phyloP scores from a whole-genome alignment of 2,329 filamentous ascomycete genomes.

The Pyricularia pennisetigena region DNA sequence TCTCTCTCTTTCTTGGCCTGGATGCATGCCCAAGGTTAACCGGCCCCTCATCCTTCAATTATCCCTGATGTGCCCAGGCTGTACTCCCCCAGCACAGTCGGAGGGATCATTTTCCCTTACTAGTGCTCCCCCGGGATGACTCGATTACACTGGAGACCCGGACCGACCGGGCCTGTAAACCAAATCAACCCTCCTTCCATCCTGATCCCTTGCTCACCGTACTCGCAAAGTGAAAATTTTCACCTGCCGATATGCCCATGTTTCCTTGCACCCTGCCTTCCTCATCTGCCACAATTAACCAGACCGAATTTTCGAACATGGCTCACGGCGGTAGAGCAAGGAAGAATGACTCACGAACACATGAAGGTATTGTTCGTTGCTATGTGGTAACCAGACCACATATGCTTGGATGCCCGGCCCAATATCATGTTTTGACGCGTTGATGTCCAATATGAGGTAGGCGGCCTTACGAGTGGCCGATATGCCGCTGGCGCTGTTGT shows the following conservation, averaged over 20 bases:
- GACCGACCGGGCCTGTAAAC: background rate
- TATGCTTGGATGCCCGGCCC: background rate
- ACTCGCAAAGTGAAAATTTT: background rate
- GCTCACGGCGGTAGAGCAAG: background rate
- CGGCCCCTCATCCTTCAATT: background rate
- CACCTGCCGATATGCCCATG: background rate
- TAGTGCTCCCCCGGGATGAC: background rate
- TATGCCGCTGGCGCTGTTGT: background rate
- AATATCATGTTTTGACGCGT: constrained; percentile 2
- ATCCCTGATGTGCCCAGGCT: background rate
- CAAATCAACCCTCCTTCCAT: background rate
- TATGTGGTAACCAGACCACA: background rate
- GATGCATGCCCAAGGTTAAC: background rate
- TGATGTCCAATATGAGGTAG: constrained; percentile 3
- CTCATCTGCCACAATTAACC: background rate
- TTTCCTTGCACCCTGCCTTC: background rate
- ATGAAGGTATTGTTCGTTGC: background rate
- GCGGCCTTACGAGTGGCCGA: background rate
- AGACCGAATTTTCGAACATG: background rate
- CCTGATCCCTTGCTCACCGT: background rate
- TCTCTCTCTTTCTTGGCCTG: background rate
- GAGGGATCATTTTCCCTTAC: background rate
- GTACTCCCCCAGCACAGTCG: background rate
- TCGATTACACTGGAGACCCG: background rate
- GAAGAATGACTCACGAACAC: background rate